Percentiles rank a stretch among this genome's conserved stretches.
Evolutionary conservation across 352 stramenopile species (phyloP).

Genomic region (Globisporangium acanthophoron): DNA sequence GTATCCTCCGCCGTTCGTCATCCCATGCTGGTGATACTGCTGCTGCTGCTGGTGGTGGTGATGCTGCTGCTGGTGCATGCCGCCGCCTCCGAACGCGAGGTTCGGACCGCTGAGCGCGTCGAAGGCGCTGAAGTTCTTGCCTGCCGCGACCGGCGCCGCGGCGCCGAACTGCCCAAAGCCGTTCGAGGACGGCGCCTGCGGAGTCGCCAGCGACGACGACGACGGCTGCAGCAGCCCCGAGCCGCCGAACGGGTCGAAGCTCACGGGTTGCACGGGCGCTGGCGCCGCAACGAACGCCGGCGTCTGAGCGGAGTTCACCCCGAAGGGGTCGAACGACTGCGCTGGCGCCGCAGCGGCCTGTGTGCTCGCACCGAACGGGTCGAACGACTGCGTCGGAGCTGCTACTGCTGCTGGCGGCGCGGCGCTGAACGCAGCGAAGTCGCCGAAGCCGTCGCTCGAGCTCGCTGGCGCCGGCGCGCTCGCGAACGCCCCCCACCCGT

Average conservation of each 20-base stretch:
- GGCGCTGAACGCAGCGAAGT: constrained; percentile 38
- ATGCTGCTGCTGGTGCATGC: constrained; percentile 21
- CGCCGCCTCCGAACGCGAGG: constrained; percentile 12
- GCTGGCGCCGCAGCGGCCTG: constrained; percentile 1
- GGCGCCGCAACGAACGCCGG: constrained; percentile 5
- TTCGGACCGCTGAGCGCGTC: constrained; percentile 37
- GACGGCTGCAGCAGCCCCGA: neutral
- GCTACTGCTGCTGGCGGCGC: constrained; percentile 16
- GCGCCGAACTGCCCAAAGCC: constrained; percentile 11
- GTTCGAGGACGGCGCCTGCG: neutral
- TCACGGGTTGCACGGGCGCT: constrained; percentile 9
- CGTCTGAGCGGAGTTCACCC: constrained; percentile 20
- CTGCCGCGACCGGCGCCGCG: constrained; percentile 8
- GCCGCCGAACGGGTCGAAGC: constrained; percentile 22
- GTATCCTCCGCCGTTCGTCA: constrained; percentile 4
- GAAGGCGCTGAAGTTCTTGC: constrained; percentile 58
- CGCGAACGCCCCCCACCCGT: constrained; percentile 25
- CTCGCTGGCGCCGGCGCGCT: constrained; percentile 16
- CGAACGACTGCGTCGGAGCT: constrained; percentile 14
- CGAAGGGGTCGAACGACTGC: constrained; percentile 23
- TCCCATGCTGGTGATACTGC: neutral
- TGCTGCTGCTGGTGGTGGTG: constrained; percentile 17
- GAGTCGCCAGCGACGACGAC: too few species aligned
- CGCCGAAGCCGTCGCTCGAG: constrained; percentile 34
- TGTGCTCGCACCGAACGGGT: constrained; percentile 23